Base-by-base conservation (phyloP, 345 rosid genomes). In the Aegle marmelos region DNA sequence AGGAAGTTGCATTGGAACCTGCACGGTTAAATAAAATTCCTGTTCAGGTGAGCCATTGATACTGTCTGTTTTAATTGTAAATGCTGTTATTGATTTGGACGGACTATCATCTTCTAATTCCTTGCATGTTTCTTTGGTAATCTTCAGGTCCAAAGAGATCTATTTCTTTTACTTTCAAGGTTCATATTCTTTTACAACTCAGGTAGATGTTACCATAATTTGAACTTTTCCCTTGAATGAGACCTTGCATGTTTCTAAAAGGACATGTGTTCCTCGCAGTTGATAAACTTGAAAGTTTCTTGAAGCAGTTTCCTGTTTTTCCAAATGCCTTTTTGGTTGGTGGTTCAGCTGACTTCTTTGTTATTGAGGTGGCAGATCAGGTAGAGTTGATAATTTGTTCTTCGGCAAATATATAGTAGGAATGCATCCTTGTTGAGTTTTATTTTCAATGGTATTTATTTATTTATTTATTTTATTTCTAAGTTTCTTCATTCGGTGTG, bases 361-460 rank as follows among this genome's bases (percentile, higher is more conserved):
- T 97, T 62, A 94, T 89, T 62, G 99, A 97, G 85, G 91, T 94
- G 70, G 81, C 99, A 31, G 98, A 97, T 77, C 99, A 97, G 95
- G 99, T 94, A 87, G 54, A 45, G n/a, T 24, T 69, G 16, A 30
- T 34, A 69, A 27, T 21, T 39, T 48, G 21, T 82, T 28, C n/a
- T 60, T 41, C 13, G 6, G n/a, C 21, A 19, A 58, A 24, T 9
- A 17, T 53, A 7, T 5, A 53, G 22, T 53, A 16, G 57, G 22
- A 53, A 53, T 19, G 5, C 30, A 45, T 41, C 48, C n/a, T 17
- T 39, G 24, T 24, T 73, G 0, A 5, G 53, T 54, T 59, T 61
- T 27, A 1, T 21, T n/a, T 48, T 31, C 9, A 19, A 17, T 16
- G 22, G 41, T 25, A 25, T 21, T 6, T 21, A 39, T 39, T 39